These are phyloP conservation scores for Phytophthora sojae DNA, from an alignment of 352 stramenopile species.

Conservation along the genomic window DNA sequence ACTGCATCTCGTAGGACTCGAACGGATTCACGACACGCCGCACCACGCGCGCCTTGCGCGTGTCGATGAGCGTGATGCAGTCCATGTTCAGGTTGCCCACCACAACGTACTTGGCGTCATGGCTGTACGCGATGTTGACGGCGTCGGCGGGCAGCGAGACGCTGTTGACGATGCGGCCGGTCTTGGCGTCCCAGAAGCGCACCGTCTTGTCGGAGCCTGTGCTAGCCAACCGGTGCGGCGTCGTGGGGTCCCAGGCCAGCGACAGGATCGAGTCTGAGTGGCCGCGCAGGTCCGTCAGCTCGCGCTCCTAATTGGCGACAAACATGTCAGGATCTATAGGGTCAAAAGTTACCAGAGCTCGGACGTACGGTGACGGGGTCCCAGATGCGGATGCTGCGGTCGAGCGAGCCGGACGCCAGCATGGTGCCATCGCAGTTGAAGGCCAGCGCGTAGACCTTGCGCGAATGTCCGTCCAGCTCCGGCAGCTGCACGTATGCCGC, in stretches of 20 bases:
- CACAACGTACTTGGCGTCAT: slow-evolving; percentile 85
- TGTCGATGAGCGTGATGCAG: slow-evolving; percentile 84
- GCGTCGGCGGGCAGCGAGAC: slow-evolving; percentile 79
- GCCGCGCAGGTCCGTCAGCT: slow-evolving; percentile 67
- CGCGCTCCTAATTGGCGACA: slow-evolving; percentile 45
- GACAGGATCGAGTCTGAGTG: slow-evolving; percentile 81
- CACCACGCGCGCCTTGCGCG: slow-evolving; percentile 82
- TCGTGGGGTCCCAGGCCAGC: slow-evolving; percentile 79
- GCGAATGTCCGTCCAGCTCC: slow-evolving; percentile 83
- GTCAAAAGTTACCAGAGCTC: background rate
- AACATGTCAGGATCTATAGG: slow-evolving; percentile 3
- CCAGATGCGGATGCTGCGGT: slow-evolving; percentile 86
- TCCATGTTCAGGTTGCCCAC: slow-evolving; percentile 78
- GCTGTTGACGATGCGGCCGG: slow-evolving; percentile 76
- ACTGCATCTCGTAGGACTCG: slow-evolving; percentile 86
- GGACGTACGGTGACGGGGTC: slow-evolving; percentile 56
- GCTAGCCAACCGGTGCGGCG: slow-evolving; percentile 66
- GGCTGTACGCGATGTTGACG: slow-evolving; percentile 83
- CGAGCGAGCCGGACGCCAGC: slow-evolving; percentile 82
- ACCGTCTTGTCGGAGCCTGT: slow-evolving; percentile 85
- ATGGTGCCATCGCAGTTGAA: slow-evolving; percentile 78
- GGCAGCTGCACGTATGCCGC: slow-evolving; percentile 60
- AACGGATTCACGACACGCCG: slow-evolving; percentile 84
- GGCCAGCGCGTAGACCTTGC: slow-evolving; percentile 82
- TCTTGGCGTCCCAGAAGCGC: slow-evolving; percentile 87